These are phyloP conservation scores for Lachancea sp. DNA, from an alignment of 805 yeast genomes.

Conservation along the genomic window DNA sequence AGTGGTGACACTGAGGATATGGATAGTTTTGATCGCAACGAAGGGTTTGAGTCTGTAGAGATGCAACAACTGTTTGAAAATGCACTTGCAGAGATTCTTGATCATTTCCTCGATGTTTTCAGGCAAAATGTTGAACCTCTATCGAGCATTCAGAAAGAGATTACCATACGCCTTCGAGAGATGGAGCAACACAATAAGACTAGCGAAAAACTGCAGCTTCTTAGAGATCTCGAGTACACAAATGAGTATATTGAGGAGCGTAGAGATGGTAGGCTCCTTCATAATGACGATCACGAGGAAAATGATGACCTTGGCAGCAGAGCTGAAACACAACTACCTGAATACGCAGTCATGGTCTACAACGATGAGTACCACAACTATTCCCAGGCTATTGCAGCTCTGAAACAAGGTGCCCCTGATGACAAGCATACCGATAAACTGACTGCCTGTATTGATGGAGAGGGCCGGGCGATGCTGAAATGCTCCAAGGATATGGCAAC, in stretches of 20 bases:
- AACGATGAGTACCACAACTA: conserved; percentile 71
- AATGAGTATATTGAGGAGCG: conserved; percentile 13
- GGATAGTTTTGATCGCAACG: conserved; percentile 23
- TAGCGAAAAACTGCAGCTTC: conserved; percentile 17
- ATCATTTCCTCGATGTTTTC: conserved; percentile 38
- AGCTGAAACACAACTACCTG: conserved; percentile 11
- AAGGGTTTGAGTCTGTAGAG: conserved; percentile 12
- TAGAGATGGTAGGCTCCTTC: not conserved
- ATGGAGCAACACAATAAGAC: conserved; percentile 22
- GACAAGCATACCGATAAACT: conserved; percentile 30
- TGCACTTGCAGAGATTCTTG: conserved; percentile 32
- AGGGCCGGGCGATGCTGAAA: conserved; percentile 46
- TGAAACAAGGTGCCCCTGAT: conserved; percentile 36
- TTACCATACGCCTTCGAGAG: conserved; percentile 27
- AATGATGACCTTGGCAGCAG: not conserved
- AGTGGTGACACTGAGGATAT: conserved; percentile 7
- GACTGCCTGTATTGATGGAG: conserved; percentile 41
- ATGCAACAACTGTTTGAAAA: conserved; percentile 19
- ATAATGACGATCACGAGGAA: not conserved
- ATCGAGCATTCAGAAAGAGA: conserved; percentile 28
- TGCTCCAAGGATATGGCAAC: conserved; percentile 26
- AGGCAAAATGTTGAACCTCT: conserved; percentile 32
- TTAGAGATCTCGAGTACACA: conserved; percentile 17
- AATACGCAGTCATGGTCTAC: conserved; percentile 57
- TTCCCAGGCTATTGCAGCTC: conserved; percentile 46